Percentiles rank a stretch among this genome's conserved stretches.
Evolutionary conservation across 495 filamentous ascomycete genomes (phyloP).

Genomic region (Hypoxylon rickii): DNA sequence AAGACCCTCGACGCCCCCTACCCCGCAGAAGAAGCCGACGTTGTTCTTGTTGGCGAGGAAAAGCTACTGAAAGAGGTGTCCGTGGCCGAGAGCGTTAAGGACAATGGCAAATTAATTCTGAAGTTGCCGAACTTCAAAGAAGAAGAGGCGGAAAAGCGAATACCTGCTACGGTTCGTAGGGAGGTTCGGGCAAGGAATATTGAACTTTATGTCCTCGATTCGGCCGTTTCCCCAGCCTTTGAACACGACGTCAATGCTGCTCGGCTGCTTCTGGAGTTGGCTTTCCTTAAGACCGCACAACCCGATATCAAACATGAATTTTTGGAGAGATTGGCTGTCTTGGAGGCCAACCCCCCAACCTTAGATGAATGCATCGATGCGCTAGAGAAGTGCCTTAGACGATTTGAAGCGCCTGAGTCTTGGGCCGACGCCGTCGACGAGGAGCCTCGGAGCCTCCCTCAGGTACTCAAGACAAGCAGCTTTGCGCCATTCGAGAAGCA

Average conservation of each 20-base stretch:
- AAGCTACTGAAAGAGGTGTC: conserved; percentile 78
- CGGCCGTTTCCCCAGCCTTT: conserved; percentile 64
- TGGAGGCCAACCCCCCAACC: conserved; percentile 47
- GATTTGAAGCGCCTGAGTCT: conserved; percentile 72
- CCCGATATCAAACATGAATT: conserved; percentile 62
- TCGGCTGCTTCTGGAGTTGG: conserved; percentile 68
- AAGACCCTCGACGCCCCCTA: conserved; percentile 85
- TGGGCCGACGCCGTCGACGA: conserved; percentile 75
- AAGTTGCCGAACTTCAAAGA: conserved; percentile 77
- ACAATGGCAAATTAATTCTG: conserved; percentile 72
- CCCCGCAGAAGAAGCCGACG: conserved; percentile 75
- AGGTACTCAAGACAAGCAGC: conserved; percentile 72
- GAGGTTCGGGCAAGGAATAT: conserved; percentile 68
- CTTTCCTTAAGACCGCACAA: conserved; percentile 76
- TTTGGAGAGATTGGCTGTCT: conserved; percentile 37
- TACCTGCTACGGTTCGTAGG: conserved; percentile 68
- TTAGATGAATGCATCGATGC: conserved; percentile 66
- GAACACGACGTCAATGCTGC: conserved; percentile 61
- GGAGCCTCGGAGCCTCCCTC: conserved; percentile 55
- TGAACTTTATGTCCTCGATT: conserved; percentile 74
- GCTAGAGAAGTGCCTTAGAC: conserved; percentile 69
- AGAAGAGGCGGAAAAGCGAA: conserved; percentile 88
- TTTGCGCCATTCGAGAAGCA: conserved; percentile 81
- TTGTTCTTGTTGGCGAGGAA: conserved; percentile 76
- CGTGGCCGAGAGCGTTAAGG: conserved; percentile 70